phyloP scores from a whole-genome alignment of 352 stramenopile species.

The Phytophthora crassamura region DNA sequence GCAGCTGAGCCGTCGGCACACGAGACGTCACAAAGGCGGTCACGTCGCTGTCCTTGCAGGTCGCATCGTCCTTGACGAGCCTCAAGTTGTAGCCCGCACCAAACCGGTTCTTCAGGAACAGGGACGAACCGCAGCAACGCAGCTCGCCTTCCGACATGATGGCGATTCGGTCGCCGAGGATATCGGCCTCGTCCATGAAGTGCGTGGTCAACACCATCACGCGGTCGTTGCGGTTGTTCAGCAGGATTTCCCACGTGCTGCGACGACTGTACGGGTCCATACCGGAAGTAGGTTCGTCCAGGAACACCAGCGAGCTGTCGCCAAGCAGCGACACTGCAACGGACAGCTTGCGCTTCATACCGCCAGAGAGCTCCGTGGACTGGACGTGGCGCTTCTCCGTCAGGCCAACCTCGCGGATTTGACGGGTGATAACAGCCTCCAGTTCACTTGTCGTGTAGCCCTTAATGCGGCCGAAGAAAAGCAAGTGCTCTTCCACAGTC shows the following conservation, averaged over 20 bases:
- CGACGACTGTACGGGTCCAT: conserved; percentile 97
- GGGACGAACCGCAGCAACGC: conserved; percentile 71
- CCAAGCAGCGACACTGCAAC: conserved; percentile 91
- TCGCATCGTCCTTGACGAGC: conserved; percentile 57
- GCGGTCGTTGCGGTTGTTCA: conserved; percentile 62
- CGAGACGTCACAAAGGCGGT: conserved; percentile 41
- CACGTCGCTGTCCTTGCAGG: conserved; percentile 40
- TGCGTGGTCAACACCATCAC: conserved; percentile 94
- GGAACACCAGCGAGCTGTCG: conserved; percentile 83
- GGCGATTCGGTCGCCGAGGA: conserved; percentile 82
- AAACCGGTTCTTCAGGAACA: conserved; percentile 85
- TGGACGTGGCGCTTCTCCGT: conserved; percentile 65
- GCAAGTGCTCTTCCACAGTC: conserved; percentile 76
- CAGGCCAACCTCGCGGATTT: conserved; percentile 70
- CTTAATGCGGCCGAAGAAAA: conserved; percentile 78
- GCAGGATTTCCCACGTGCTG: too few species aligned
- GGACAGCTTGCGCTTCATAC: conserved; percentile 93
- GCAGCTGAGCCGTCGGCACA: conserved; percentile 48
- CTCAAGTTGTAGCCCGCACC: conserved; percentile 79
- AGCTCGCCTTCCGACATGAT: conserved; percentile 89
- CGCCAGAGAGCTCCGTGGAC: conserved; percentile 75
- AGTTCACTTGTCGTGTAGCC: conserved; percentile 47
- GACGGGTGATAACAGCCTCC: conserved; percentile 35
- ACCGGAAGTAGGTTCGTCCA: conserved; percentile 93
- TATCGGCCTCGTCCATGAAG: conserved; percentile 94